phyloP scores from a whole-genome alignment of 768 basidiomycete species.

The Russula earlei region DNA sequence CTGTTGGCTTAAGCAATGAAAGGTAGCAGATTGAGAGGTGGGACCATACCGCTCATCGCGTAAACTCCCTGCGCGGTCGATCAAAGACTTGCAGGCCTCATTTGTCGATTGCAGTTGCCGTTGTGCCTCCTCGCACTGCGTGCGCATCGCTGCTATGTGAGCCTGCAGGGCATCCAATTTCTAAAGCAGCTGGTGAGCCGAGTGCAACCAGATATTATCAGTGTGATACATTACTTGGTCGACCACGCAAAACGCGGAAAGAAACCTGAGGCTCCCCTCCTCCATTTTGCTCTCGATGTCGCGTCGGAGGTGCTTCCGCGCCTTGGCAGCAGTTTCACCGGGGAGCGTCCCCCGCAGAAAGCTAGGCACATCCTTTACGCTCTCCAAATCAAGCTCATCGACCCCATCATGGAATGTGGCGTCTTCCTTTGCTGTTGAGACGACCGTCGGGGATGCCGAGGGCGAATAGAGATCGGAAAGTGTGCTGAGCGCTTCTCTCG shows the following conservation, averaged over 20 bases:
- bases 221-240: slow-evolving; percentile 61
- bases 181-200: slow-evolving; percentile 32
- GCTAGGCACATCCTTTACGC: slow-evolving; percentile 16
- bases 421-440: slow-evolving; percentile 27
- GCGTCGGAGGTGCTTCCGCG: slow-evolving; percentile 68
- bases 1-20: slow-evolving; percentile 4
- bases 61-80: slow-evolving; percentile 76
- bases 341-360: slow-evolving; percentile 32
- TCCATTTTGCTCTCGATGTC: slow-evolving; percentile 81
- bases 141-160: slow-evolving; percentile 73
- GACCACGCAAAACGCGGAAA: slow-evolving; percentile 79
- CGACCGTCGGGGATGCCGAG: slow-evolving; percentile 18
- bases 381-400: slow-evolving; percentile 24
- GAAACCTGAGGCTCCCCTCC: slow-evolving; percentile 72
- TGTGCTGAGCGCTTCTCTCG: slow-evolving; percentile 71
- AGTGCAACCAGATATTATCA: background rate
- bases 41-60: slow-evolving; percentile 55
- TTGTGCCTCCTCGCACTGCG: slow-evolving; percentile 77
- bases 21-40: background rate
- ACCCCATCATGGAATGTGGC: slow-evolving; percentile 30
- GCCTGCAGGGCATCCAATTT: slow-evolving; percentile 73
- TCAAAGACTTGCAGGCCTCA: slow-evolving; percentile 63
- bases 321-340: slow-evolving; percentile 60
- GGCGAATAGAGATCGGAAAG: slow-evolving; percentile 68
- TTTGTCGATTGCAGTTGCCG: slow-evolving; percentile 64